Evolutionary conservation across 2,329 filamentous ascomycete species (phyloP).

Genomic region (Fusarium tjaetaba): DNA sequence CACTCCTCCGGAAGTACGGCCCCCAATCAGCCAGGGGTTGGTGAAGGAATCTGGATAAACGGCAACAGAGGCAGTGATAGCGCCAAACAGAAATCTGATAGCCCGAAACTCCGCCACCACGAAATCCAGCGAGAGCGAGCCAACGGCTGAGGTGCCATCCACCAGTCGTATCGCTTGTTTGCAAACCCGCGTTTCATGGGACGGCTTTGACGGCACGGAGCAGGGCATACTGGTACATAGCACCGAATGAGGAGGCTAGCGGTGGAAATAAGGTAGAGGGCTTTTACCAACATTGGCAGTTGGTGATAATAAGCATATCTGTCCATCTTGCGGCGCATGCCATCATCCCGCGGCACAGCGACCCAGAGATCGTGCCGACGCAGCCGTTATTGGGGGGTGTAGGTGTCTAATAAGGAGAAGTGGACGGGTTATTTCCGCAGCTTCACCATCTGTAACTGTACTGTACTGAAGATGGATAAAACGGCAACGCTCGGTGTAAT

Average conservation of each 20-base stretch:
- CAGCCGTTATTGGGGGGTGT: conserved; percentile 38
- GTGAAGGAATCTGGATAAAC: conserved; percentile 41
- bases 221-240: not conserved
- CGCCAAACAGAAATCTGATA: conserved; percentile 26
- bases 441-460: not conserved
- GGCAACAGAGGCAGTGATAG: conserved; percentile 36
- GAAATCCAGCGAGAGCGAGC: conserved; percentile 5
- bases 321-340: conserved; percentile 41
- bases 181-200: conserved; percentile 26
- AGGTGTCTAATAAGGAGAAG: not conserved
- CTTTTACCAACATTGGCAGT: conserved; percentile 15
- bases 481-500: conserved; percentile 6
- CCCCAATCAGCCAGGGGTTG: conserved; percentile 15
- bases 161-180: conserved; percentile 15
- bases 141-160: not conserved
- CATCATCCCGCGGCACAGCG: conserved; percentile 42
- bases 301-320: conserved; percentile 44
- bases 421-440: conserved; percentile 23
- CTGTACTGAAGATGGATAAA: not conserved
- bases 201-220: conserved; percentile 31
- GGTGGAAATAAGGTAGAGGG: conserved; percentile 11
- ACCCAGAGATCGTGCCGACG: conserved; percentile 43
- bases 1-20: conserved; percentile 21
- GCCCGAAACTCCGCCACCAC: conserved; percentile 36
- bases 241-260: not conserved